Conservation (phyloP, 352 stramenopile species). For the Pythium dissimile region DNA sequence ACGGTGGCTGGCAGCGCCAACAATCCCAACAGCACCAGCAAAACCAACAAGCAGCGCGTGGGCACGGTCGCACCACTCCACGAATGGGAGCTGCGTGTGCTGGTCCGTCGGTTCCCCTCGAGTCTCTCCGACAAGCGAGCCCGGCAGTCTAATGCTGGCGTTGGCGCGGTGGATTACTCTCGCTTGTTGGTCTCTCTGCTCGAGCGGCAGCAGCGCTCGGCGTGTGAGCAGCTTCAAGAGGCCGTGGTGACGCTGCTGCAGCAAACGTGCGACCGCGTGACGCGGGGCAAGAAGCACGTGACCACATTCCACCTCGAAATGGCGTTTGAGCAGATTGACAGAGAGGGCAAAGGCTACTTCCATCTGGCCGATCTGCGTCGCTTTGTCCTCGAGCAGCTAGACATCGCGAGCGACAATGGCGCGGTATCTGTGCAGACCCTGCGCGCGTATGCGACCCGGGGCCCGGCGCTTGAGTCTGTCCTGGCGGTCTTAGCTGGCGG, state of each 20-base stretch:
- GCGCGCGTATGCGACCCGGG: constrained; percentile 1
- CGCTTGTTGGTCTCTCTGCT: constrained; percentile 48
- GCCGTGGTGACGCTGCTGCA: constrained; percentile 26
- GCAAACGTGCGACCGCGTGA: constrained; percentile 3
- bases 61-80: constrained; percentile 7
- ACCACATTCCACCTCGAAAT: constrained; percentile 31
- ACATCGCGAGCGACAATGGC: background rate
- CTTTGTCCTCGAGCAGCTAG: constrained; percentile 14
- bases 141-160: background rate
- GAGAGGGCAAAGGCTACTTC: constrained; percentile 42
- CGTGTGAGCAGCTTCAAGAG: constrained; percentile 20
- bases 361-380: constrained; percentile 26
- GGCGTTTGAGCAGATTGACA: constrained; percentile 34
- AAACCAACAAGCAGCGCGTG: background rate
- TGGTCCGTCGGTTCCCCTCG: constrained; percentile 33
- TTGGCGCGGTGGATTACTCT: constrained; percentile 38
- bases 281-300: constrained; percentile 1
- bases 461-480: constrained; percentile 7
- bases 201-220: constrained; percentile 31
- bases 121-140: background rate
- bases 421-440: constrained; percentile 5
- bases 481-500: constrained; percentile 4
- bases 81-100: constrained; percentile 40
- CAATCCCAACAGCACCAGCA: too few species aligned
- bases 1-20: background rate